Percentiles rank a stretch among this genome's conserved stretches.
Conservation (phyloP, 768 basidiomycete genomes). For the Mycena haematopus region DNA sequence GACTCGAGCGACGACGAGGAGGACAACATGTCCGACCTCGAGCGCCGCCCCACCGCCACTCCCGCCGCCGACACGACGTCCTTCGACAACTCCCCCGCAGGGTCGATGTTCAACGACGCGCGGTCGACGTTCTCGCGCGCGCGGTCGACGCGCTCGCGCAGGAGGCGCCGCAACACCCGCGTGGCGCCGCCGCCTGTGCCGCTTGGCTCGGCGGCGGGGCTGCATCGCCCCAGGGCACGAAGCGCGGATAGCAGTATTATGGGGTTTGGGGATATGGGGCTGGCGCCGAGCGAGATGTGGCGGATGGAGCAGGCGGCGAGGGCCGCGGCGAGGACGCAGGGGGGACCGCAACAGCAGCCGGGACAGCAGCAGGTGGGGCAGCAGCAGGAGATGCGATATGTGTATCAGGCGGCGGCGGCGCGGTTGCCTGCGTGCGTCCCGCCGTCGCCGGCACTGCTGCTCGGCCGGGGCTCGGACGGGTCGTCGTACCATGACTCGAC, state of each 20-base stretch:
- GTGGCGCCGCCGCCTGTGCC: constrained; percentile 29
- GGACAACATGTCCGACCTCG: constrained; percentile 7
- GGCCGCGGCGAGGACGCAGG: background rate
- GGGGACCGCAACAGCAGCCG: background rate
- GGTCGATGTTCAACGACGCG: constrained; percentile 25
- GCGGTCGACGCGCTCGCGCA: constrained; percentile 8
- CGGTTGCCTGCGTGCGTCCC: constrained; percentile 27
- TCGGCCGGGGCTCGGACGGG: constrained; percentile 2
- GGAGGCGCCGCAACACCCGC: constrained; percentile 21
- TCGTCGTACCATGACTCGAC: constrained; percentile 1
- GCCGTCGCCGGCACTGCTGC: constrained; percentile 18
- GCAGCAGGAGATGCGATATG: constrained; percentile 29
- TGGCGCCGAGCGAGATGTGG: constrained; percentile 31
- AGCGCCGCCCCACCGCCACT: background rate
- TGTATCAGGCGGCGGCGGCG: constrained; percentile 22
- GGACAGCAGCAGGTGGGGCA: no score
- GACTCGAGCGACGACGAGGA: constrained; percentile 26
- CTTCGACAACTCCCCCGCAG: constrained; percentile 16
- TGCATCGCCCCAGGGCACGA: constrained; percentile 17
- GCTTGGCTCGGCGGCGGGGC: constrained; percentile 23
- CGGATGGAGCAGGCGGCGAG: constrained; percentile 22
- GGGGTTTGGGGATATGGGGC: constrained; percentile 16
- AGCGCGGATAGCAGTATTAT: constrained; percentile 28
- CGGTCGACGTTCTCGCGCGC: constrained; percentile 29
- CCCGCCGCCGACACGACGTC: constrained; percentile 7